These are phyloP conservation scores for Musa acuminata DNA, from an alignment of 176 grass and related monocot species.

Conservation along the genomic window DNA sequence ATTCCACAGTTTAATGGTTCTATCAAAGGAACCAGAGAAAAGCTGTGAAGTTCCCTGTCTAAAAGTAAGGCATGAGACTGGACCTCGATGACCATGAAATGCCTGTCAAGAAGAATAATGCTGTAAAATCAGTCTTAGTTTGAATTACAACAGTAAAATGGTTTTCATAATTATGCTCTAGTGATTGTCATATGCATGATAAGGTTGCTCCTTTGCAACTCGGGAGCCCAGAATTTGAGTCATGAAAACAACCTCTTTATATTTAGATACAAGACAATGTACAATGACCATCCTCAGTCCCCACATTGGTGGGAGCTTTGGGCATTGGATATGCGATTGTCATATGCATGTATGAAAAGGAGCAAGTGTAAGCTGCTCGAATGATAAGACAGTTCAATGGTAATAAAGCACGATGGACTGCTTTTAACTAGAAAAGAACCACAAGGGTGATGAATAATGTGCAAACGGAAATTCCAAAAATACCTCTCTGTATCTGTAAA, in stretches of 20 bases:
- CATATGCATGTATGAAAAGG: background rate
- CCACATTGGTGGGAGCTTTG: too few relatives aligned
- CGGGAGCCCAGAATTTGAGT: too few relatives aligned
- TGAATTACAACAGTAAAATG: background rate
- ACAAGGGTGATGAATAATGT: background rate
- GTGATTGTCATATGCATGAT: too few relatives aligned
- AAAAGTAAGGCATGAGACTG: slow-evolving; percentile 68
- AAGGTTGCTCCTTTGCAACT: too few relatives aligned
- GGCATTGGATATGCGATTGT: too few relatives aligned
- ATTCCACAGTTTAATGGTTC: slow-evolving; percentile 91
- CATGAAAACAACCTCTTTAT: too few relatives aligned
- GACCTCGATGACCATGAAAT: slow-evolving; percentile 72
- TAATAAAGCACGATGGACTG: background rate
- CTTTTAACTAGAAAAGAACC: background rate
- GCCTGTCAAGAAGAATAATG: slow-evolving; percentile 38
- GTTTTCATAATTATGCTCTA: background rate
- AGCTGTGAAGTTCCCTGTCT: slow-evolving; percentile 57
- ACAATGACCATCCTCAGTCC: too few relatives aligned
- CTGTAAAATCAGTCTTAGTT: background rate
- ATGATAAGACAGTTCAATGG: background rate
- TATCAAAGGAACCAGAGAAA: slow-evolving; percentile 85
- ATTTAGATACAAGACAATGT: too few relatives aligned
- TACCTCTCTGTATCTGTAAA: too few relatives aligned
- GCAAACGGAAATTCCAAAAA: too few relatives aligned
- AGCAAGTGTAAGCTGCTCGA: background rate